Evolutionary conservation across 208 protist species (phyloP).

Genomic region (Tritrichomonas foetus): DNA sequence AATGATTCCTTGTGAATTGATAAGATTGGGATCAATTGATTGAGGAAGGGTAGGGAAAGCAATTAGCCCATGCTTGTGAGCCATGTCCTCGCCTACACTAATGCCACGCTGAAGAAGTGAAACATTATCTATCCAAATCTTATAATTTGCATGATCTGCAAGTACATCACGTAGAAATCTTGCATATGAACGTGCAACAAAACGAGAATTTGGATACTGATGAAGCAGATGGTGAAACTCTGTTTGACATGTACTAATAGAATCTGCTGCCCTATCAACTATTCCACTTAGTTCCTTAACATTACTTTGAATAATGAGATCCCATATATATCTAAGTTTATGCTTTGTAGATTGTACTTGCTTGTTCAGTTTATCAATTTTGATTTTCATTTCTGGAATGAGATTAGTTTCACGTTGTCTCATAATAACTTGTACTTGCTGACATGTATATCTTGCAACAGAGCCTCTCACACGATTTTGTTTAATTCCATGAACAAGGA

Average conservation of each 20-base stretch:
- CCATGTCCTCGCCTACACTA: not conserved
- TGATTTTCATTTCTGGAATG: not conserved
- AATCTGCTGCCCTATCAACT: not conserved
- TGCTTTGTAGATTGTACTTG: not conserved
- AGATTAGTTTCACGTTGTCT: not conserved
- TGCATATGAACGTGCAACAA: not conserved
- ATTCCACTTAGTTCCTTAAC: not conserved
- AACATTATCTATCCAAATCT: not conserved
- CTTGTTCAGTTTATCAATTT: not conserved
- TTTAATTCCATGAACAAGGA: not conserved
- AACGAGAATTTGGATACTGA: not conserved
- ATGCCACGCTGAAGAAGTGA: not conserved
- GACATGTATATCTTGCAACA: not conserved
- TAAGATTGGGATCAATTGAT: no score
- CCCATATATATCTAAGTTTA: slow-evolving; percentile 4
- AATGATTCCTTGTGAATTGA: no score
- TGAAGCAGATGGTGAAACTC: not conserved
- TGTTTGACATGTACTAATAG: not conserved
- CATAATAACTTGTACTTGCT: not conserved
- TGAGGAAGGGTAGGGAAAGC: not conserved
- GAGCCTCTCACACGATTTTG: not conserved
- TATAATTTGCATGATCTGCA: not conserved
- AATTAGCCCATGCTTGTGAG: not conserved
- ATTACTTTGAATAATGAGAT: not conserved
- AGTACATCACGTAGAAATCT: not conserved